A percentile compares a stretch with the other conserved stretches of the same genome.
Evolutionary conservation across 208 protist genomes (phyloP).

Genomic region (Crithidia sp.): DNA sequence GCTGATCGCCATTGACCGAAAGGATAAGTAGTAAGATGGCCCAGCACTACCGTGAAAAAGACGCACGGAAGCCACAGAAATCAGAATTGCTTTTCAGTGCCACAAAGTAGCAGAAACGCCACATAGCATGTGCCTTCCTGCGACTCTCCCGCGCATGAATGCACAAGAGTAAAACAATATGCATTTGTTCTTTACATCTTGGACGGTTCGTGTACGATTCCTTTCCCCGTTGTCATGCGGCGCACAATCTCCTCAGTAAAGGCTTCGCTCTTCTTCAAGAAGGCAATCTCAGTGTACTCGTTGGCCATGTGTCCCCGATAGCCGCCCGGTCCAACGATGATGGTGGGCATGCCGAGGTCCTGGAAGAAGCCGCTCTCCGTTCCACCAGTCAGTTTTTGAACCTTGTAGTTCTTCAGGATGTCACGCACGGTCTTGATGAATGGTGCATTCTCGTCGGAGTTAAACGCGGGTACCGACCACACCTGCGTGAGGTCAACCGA

Average conservation of each 20-base stretch:
- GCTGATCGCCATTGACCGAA: too few relatives aligned
- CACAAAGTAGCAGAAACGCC: neutral
- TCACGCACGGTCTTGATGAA: slow-evolving; percentile 39
- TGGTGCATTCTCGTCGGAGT: slow-evolving; percentile 26
- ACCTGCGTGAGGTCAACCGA: slow-evolving; percentile 19
- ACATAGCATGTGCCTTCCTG: neutral
- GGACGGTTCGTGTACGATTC: neutral
- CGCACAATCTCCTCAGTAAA: slow-evolving; percentile 31
- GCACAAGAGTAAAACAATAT: neutral
- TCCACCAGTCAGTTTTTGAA: slow-evolving; percentile 27
- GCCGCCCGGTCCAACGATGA: slow-evolving; percentile 49
- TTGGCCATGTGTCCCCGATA: slow-evolving; percentile 46
- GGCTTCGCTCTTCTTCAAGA: slow-evolving; percentile 27
- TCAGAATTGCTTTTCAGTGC: too few relatives aligned
- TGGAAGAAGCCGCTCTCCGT: slow-evolving; percentile 57
- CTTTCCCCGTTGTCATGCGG: slow-evolving; percentile 8
- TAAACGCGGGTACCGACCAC: slow-evolving; percentile 22
- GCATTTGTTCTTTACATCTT: neutral
- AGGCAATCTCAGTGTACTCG: slow-evolving; percentile 43
- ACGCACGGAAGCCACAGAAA: too few relatives aligned
- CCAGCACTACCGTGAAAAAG: too few relatives aligned
- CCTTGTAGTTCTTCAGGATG: slow-evolving; percentile 19
- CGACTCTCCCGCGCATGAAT: neutral
- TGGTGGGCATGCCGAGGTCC: slow-evolving; percentile 43
- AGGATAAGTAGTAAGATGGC: too few relatives aligned